These are phyloP conservation scores for Mucor saturninus DNA, from an alignment of 371 early-diverging fungal species.

Conservation along the genomic window DNA sequence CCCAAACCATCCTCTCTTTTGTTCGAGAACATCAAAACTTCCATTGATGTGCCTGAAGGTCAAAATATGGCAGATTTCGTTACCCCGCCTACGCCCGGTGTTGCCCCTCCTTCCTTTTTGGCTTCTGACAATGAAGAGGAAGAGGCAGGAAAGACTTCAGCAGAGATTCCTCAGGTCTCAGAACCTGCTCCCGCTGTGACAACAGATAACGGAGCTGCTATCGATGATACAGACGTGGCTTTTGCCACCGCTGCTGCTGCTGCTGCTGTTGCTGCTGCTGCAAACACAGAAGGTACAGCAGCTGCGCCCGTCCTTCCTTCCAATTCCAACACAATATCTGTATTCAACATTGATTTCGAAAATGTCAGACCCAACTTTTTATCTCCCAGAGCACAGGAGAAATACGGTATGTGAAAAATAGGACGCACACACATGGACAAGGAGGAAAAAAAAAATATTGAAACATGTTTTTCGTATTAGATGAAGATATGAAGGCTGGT, in stretches of 20 bases:
- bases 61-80: slow-evolving; percentile 55
- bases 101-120: slow-evolving; percentile 20
- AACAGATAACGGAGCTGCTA: no score
- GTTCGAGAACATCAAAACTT: slow-evolving; percentile 20
- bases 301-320: no score
- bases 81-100: slow-evolving; percentile 50
- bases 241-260: neutral
- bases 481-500: slow-evolving; percentile 53
- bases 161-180: no score
- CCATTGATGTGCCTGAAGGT: slow-evolving; percentile 37
- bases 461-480: slow-evolving; percentile 25
- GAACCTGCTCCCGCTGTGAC: no score
- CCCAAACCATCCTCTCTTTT: slow-evolving; percentile 16
- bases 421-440: neutral
- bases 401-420: slow-evolving; percentile 34
- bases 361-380: slow-evolving; percentile 43
- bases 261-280: neutral
- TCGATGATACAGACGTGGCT: slow-evolving; percentile 3
- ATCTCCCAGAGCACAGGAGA: slow-evolving; percentile 46
- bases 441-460: neutral
- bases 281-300: no score
- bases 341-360: slow-evolving; percentile 26
- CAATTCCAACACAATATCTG: slow-evolving; percentile 10
- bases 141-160: no score
- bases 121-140: slow-evolving; percentile 14